These are phyloP conservation scores for Schrenkiella parvula DNA, from an alignment of 345 rosid genomes.

Conservation along the genomic window DNA sequence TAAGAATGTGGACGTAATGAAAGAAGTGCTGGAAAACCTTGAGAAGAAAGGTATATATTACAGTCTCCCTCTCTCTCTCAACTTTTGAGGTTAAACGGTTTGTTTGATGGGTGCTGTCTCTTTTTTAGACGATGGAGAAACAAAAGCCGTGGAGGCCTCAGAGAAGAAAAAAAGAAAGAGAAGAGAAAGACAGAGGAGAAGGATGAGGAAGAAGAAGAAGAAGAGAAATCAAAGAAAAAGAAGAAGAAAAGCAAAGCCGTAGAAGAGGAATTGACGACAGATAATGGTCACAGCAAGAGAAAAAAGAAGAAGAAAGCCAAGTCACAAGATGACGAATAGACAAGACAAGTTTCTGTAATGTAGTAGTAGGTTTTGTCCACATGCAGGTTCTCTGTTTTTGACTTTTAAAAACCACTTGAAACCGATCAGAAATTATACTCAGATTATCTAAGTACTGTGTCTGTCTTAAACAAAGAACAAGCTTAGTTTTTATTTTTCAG, in stretches of 20 bases:
- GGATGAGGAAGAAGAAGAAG: slow-evolving; percentile 18
- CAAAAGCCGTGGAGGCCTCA: slow-evolving; percentile 35
- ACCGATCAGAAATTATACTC: neutral
- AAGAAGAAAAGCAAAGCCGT: slow-evolving; percentile 37
- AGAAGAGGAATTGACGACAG: slow-evolving; percentile 40
- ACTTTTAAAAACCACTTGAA: neutral
- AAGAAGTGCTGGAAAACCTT: slow-evolving; percentile 53
- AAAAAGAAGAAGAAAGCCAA: slow-evolving; percentile 43
- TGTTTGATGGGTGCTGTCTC: slow-evolving; percentile 1
- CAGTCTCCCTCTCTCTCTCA: neutral
- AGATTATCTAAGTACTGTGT: neutral
- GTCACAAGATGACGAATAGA: slow-evolving; percentile 40
- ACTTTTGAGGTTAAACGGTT: neutral
- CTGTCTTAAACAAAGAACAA: neutral
- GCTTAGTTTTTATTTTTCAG: neutral
- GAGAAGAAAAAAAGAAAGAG: slow-evolving; percentile 49
- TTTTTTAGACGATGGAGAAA: slow-evolving; percentile 42
- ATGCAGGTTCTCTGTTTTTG: neutral
- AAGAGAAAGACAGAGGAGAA: slow-evolving; percentile 28
- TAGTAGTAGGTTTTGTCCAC: neutral
- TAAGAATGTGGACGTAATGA: slow-evolving; percentile 95
- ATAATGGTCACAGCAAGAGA: slow-evolving; percentile 39
- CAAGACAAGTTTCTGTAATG: neutral
- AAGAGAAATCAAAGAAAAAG: slow-evolving; percentile 35
- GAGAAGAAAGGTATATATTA: slow-evolving; percentile 46